These are phyloP conservation scores for Herpetospermum pedunculosum DNA, from an alignment of 306 rosid genomes.

Conservation along the genomic window DNA sequence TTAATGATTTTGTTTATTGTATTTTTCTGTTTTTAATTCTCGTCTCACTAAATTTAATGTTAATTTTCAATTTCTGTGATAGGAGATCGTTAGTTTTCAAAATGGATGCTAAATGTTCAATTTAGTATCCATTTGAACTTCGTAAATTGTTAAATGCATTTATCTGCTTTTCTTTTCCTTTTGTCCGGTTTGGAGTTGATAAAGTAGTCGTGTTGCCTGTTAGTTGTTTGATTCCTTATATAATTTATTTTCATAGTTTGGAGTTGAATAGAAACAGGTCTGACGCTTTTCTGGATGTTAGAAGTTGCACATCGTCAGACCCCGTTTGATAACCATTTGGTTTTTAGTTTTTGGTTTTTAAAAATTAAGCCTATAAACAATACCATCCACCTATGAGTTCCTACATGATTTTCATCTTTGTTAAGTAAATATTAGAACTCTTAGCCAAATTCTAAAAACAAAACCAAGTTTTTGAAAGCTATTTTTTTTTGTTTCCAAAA, in stretches of 20 bases:
- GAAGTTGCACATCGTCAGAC: not conserved
- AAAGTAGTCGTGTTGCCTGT: not conserved
- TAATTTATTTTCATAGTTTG: not conserved
- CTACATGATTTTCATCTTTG: no score
- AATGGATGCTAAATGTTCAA: not conserved
- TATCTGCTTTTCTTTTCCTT: not conserved
- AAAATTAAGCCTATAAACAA: no score
- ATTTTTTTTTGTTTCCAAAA: no score
- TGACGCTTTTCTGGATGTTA: not conserved
- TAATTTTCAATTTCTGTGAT: not conserved
- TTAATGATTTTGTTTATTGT: not conserved
- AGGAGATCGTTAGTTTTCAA: not conserved
- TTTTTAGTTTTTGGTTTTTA: no score
- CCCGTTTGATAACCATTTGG: no score
- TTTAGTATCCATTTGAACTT: not conserved
- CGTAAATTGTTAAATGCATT: not conserved
- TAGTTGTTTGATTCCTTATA: not conserved
- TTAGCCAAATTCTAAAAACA: no score
- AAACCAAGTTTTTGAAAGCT: no score
- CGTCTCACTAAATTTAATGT: not conserved
- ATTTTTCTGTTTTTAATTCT: not conserved
- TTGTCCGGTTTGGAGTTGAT: not conserved
- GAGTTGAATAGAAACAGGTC: not conserved
- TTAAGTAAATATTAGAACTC: no score
- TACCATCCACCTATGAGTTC: no score